phyloP scores from a whole-genome alignment of 352 stramenopile genomes.

The Pythium rishiriense region DNA sequence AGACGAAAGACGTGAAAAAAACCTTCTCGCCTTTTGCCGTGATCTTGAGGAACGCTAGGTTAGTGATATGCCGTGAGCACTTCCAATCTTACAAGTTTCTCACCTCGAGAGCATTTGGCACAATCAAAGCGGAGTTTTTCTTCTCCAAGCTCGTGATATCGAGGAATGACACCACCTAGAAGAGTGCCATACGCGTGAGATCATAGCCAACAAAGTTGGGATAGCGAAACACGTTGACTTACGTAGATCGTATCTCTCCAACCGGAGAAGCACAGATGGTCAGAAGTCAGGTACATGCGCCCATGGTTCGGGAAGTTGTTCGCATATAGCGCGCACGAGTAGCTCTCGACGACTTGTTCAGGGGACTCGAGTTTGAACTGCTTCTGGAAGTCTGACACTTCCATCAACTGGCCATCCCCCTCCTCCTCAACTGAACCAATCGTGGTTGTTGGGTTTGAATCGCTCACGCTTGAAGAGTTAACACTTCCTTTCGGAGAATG shows the following conservation, averaged over 20 bases:
- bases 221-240: constrained; percentile 16
- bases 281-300: constrained; percentile 71
- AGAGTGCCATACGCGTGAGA: neutral
- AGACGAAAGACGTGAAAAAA: constrained; percentile 86
- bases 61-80: neutral
- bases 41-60: constrained; percentile 31
- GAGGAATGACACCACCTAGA: constrained; percentile 68
- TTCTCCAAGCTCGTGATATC: constrained; percentile 78
- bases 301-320: constrained; percentile 84
- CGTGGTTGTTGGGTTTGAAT: constrained; percentile 7
- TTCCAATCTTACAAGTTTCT: neutral
- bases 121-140: constrained; percentile 85
- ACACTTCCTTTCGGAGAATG: neutral
- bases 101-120: constrained; percentile 86
- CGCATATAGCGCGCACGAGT: constrained; percentile 77
- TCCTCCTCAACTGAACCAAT: constrained; percentile 36
- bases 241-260: constrained; percentile 84
- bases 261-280: constrained; percentile 79
- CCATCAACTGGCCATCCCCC: constrained; percentile 45
- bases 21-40: constrained; percentile 65
- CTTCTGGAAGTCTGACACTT: constrained; percentile 75
- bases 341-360: constrained; percentile 84
- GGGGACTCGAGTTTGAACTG: constrained; percentile 75
- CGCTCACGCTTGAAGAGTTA: neutral
- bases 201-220: neutral